Percentiles rank a stretch among this genome's conserved stretches.
Conservation (phyloP, 768 basidiomycete species). For the Termitomyces eurrhizus region DNA sequence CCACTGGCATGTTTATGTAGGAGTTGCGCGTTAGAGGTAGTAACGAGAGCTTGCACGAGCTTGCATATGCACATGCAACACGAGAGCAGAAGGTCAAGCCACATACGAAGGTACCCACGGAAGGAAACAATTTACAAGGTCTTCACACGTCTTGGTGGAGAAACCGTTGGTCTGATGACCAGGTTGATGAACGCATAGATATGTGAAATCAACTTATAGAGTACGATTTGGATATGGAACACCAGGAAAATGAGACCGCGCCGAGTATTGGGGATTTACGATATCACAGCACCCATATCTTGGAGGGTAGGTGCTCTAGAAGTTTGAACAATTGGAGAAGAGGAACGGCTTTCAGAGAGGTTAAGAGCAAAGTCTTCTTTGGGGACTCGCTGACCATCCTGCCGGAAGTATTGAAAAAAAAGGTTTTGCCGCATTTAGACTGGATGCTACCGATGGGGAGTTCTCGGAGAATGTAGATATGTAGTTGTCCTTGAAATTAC, state of each 20-base stretch:
- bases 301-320: not conserved
- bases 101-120: not conserved
- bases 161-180: constrained; percentile 9
- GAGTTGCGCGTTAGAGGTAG: constrained; percentile 15
- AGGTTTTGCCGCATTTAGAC: constrained; percentile 11
- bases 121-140: constrained; percentile 1
- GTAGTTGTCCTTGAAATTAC: constrained; percentile 21
- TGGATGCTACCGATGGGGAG: constrained; percentile 25
- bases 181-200: not conserved
- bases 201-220: not conserved
- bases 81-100: constrained; percentile 19
- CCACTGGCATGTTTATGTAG: not conserved
- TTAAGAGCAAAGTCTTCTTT: not conserved
- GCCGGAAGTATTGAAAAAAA: constrained; percentile 6
- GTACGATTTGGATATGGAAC: not conserved
- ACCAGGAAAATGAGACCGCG: constrained; percentile 1
- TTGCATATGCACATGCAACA: constrained; percentile 4
- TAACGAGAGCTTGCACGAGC: not conserved
- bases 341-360: constrained; percentile 1
- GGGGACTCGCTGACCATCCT: not conserved
- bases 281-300: not conserved
- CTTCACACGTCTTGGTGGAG: constrained; percentile 8
- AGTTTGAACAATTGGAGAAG: not conserved
- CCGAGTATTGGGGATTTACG: not conserved
- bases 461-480: constrained; percentile 33